These are phyloP conservation scores for Kalmanozyma brasiliensis DNA, from an alignment of 1,284 basidiomycete genomes.

Conservation along the genomic window DNA sequence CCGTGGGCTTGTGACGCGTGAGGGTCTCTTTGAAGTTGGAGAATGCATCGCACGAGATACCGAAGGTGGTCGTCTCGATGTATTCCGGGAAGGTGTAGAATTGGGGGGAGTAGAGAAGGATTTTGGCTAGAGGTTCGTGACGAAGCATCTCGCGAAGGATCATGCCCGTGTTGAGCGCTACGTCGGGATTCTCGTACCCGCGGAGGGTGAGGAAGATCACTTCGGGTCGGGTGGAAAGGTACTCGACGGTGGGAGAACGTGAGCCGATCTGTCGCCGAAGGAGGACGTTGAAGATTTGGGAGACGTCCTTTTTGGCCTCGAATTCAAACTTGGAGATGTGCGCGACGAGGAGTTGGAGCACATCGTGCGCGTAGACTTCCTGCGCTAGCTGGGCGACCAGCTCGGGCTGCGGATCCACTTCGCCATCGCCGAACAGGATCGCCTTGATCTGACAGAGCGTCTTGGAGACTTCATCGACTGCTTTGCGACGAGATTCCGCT, in stretches of 20 bases:
- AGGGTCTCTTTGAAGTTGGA: constrained; percentile 83
- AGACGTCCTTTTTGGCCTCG: constrained; percentile 89
- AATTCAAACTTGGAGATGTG: constrained; percentile 91
- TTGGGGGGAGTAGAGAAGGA: constrained; percentile 84
- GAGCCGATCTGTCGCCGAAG: constrained; percentile 92
- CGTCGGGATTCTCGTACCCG: constrained; percentile 89
- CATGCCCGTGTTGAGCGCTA: constrained; percentile 98
- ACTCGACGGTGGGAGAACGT: constrained; percentile 93
- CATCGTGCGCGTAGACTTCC: constrained; percentile 91
- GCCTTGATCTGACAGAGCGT: constrained; percentile 87
- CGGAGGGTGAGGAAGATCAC: constrained; percentile 84
- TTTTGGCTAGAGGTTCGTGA: constrained; percentile 89
- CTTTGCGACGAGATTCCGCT: constrained; percentile 71
- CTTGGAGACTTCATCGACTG: constrained; percentile 87
- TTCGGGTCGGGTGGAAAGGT: constrained; percentile 83
- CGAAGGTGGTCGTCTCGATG: constrained; percentile 97
- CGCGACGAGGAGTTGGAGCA: constrained; percentile 82
- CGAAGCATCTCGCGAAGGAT: constrained; percentile 96
- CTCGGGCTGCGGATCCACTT: constrained; percentile 77
- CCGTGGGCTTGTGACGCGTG: constrained; percentile 95
- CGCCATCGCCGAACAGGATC: constrained; percentile 84
- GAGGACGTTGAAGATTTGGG: constrained; percentile 96
- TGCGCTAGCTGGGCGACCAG: constrained; percentile 80
- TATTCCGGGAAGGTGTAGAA: constrained; percentile 97
- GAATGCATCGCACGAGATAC: constrained; percentile 96